Evolutionary conservation across 2,329 filamentous ascomycete species (phyloP).

Genomic region (Triangularia setosa): DNA sequence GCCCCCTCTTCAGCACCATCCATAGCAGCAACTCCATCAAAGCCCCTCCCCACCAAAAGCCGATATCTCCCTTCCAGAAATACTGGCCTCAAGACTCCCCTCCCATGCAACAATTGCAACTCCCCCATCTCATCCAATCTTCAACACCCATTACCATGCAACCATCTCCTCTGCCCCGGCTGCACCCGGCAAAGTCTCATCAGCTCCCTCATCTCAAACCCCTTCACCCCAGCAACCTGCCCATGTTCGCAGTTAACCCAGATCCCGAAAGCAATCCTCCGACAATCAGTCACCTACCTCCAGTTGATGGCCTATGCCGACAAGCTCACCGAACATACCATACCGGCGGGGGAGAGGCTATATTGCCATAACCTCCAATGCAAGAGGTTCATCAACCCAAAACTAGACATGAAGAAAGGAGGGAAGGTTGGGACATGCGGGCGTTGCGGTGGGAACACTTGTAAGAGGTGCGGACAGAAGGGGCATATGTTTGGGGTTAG

Average conservation of each 20-base stretch:
- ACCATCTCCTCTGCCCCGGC: neutral
- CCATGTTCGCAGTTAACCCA: neutral
- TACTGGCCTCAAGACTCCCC: neutral
- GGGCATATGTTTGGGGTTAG: constrained; percentile 3
- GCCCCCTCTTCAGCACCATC: neutral
- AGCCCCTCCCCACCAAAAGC: neutral
- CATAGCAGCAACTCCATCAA: neutral
- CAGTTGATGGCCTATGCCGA: constrained; percentile 3
- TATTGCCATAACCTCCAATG: neutral
- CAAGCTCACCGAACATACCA: neutral
- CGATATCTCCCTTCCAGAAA: neutral
- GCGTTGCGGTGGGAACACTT: constrained; percentile 6
- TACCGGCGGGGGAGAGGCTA: neutral
- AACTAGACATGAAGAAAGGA: neutral
- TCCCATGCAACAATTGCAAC: neutral
- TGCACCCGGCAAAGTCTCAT: neutral
- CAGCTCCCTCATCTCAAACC: neutral
- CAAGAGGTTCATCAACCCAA: neutral
- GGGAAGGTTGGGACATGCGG: constrained; percentile 1
- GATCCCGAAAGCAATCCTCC: neutral
- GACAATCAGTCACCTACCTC: neutral
- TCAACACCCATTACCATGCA: neutral
- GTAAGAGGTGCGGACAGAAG: constrained; percentile 2
- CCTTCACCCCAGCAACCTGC: neutral
- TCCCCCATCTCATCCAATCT: neutral